These are phyloP conservation scores for Antrodiella citrinella DNA, from an alignment of 768 basidiomycete genomes.

Conservation along the genomic window DNA sequence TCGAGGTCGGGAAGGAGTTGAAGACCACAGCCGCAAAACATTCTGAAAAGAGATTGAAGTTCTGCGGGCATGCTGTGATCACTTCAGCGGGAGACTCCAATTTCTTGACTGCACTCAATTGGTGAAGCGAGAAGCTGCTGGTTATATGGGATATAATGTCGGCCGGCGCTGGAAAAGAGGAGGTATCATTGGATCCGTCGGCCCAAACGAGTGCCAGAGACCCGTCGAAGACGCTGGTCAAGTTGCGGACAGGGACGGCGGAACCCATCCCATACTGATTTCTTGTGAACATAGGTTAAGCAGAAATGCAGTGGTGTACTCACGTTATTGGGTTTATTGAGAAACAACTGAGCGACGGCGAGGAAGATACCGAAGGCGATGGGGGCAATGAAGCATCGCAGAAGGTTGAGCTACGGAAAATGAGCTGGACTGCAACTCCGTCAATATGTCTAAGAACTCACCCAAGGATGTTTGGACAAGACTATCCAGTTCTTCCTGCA, in stretches of 20 bases:
- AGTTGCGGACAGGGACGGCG: slow-evolving; percentile 38
- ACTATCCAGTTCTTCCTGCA: slow-evolving; percentile 74
- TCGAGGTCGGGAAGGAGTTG: slow-evolving; percentile 40
- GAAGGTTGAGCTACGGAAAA: slow-evolving; percentile 39
- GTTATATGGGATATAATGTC: slow-evolving; percentile 59
- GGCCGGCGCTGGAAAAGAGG: slow-evolving; percentile 41
- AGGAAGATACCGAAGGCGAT: slow-evolving; percentile 63
- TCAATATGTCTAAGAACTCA: slow-evolving; percentile 25
- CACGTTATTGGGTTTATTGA: slow-evolving; percentile 46
- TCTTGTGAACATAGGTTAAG: slow-evolving; percentile 27
- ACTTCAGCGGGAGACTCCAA: slow-evolving; percentile 42
- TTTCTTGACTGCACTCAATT: slow-evolving; percentile 42
- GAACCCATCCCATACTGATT: slow-evolving; percentile 61
- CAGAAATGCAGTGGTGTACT: not conserved
- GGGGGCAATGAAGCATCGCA: slow-evolving; percentile 57
- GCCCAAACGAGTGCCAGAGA: slow-evolving; percentile 55
- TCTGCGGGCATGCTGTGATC: slow-evolving; percentile 54
- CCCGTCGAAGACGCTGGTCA: slow-evolving; percentile 44
- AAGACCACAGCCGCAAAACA: slow-evolving; percentile 68
- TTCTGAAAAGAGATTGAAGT: slow-evolving; percentile 60
- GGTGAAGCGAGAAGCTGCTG: slow-evolving; percentile 36
- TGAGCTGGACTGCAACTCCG: not conserved
- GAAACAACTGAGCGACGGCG: slow-evolving; percentile 53
- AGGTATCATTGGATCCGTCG: slow-evolving; percentile 49
- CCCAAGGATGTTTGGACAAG: slow-evolving; percentile 55